Percentiles rank a stretch among this genome's conserved stretches.
Evolutionary conservation across 1,284 basidiomycete species (phyloP).

Genomic region (Fomitopsis pinicola): DNA sequence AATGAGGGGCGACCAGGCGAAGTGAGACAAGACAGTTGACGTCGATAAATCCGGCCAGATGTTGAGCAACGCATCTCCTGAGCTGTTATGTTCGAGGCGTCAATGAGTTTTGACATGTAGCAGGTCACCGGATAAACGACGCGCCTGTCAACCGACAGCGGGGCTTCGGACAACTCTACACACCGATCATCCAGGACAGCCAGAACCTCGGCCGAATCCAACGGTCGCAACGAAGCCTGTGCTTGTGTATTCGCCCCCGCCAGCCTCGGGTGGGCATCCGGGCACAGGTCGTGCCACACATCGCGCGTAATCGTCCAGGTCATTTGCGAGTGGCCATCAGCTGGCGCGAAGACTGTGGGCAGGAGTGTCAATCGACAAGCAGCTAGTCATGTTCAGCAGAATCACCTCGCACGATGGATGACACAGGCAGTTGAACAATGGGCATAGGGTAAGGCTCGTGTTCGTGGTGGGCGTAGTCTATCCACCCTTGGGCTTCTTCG

Average conservation of each 20-base stretch:
- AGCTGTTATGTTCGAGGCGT: slow-evolving; percentile 5
- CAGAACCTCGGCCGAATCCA: neutral
- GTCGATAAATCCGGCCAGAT: slow-evolving; percentile 33
- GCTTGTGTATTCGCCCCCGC: neutral
- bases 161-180: neutral
- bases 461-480: neutral
- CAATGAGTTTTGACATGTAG: neutral
- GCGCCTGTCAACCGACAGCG: neutral
- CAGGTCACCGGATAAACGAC: neutral
- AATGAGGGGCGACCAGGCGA: slow-evolving; percentile 38
- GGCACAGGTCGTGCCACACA: neutral
- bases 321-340: neutral
- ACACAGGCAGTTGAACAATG: neutral
- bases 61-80: slow-evolving; percentile 26
- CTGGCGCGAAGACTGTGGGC: neutral
- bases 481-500: neutral
- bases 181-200: neutral
- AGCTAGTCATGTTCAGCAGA: neutral
- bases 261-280: neutral
- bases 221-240: neutral
- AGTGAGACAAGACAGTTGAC: slow-evolving; percentile 33
- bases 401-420: neutral
- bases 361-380: neutral
- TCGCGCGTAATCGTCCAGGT: neutral
- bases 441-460: neutral